phyloP scores from a whole-genome alignment of 257 asterid genomes.

The Solanum bukasovii region DNA sequence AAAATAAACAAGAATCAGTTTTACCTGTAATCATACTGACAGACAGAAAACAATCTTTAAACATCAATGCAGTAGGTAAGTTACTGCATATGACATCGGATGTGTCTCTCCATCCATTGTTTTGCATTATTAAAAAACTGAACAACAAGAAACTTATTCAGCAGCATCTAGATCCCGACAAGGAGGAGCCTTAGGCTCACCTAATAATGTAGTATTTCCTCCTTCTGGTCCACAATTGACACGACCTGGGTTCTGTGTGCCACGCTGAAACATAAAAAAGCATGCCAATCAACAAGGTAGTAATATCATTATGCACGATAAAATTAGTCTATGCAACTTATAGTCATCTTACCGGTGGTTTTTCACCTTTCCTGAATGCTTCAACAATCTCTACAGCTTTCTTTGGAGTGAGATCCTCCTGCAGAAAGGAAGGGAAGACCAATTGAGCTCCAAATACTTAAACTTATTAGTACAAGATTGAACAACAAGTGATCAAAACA shows the following conservation, averaged over 20 bases:
- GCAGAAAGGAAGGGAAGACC: conserved; percentile 6
- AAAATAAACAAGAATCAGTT: not conserved
- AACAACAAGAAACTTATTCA: conserved; percentile 18
- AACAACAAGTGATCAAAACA: not conserved
- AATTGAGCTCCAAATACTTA: not conserved
- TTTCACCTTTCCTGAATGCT: conserved; percentile 86
- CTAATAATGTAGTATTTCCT: conserved; percentile 67
- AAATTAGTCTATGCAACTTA: not conserved
- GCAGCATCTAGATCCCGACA: conserved; percentile 96
- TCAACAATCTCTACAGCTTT: conserved; percentile 87
- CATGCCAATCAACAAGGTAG: not conserved
- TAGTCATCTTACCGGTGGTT: conserved; percentile 64
- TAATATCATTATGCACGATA: not conserved
- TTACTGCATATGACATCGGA: conserved; percentile 25
- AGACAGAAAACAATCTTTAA: not conserved
- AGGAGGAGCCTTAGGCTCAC: conserved; percentile 90
- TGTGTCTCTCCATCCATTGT: conserved; percentile 25
- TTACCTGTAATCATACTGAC: not conserved
- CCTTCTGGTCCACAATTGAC: conserved; percentile 85
- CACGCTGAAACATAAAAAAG: conserved; percentile 45
- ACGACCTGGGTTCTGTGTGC: conserved; percentile 85
- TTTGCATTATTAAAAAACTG: conserved; percentile 33
- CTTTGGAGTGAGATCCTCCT: conserved; percentile 90
- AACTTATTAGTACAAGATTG: not conserved
- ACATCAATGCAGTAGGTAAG: not conserved